Evolutionary conservation across 2,329 filamentous ascomycete species (phyloP), one percentile per base, ranked within the genome.

Genomic region (Thielaviopsis ethacetica): DNA sequence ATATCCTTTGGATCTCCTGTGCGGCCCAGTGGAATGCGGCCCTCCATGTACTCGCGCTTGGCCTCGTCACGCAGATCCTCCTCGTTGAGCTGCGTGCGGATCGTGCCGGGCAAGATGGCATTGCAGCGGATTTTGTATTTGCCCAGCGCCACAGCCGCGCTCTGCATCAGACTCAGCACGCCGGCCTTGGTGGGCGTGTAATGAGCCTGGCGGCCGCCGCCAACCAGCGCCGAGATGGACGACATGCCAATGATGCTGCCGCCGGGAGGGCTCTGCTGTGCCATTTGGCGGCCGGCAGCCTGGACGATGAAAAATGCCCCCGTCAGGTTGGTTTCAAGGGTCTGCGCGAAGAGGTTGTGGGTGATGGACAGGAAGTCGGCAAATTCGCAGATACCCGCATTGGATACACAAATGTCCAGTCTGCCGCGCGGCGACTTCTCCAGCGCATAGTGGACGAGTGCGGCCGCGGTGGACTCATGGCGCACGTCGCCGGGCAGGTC

Each of bases 111-210:
- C 15, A 95, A 71, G 58, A 95, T 71, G 1, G 89, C 88, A 69
- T 95, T 95, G 68, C 89, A 94, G 57, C 89, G 73, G 58, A 95
- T 90, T 5, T 76, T 75, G 69, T 93, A 79, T 66, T 81, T 78
- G 0, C 89, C 89, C 52, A 95, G 71, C 9, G 89, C 87, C 38
- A 88, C 85, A 0, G 89, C 89, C 44, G 82, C 83, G 63, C 84
- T 88, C 73, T 95, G 89, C 81, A 94, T 93, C 52, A 95, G 75
- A 53, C 82, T 86, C 44, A 88, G 68, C 2, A 95, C 78, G 2
- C 88, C 89, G 0, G 89, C 88, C 71, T 95, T 95, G 17, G 89
- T 94, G 10, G 89, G 87, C 17, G 89, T 94, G 71, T 94, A 95
- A 68, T 95, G 89, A 26, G 82, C 84, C 72, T 94, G 89, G 53